Evolutionary conservation across 2,329 filamentous ascomycete species (phyloP), one percentile per base, ranked within the genome.

Genomic region (Zasmidium citrigriseum): DNA sequence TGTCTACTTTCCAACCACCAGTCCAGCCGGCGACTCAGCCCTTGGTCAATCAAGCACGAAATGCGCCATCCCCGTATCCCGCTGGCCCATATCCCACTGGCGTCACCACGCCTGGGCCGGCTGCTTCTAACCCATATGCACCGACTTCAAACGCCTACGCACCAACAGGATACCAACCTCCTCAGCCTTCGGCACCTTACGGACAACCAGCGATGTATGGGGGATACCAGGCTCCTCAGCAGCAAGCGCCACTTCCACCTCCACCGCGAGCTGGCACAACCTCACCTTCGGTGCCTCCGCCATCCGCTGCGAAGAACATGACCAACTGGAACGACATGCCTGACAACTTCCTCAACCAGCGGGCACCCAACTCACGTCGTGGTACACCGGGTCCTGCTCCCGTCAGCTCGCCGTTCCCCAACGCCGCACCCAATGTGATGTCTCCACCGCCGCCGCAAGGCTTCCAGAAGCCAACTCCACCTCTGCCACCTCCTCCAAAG

Each of bases 241-340:
- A 75, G 70, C 77, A 69, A 66, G 74, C 70, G 62, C 68, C 71
- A 44, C 72, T 84, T 49, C 81, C 83, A 25, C 86, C 86, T 44
- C 86, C 86, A 58, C 86, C 87, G 53, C 85, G 89, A 62, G 86
- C 85, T 60, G 82, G 84, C 23, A 87, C 86, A 34, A 83, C 87
- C n/a, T 88, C 90, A 16, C 82, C 84, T 12, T 82, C 82, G 22
- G 75, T 79, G 16, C 81, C 86, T 44, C 87, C 91, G 21, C 86
- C 90, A 18, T 85, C 90, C 10, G 86, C 86, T 69, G 80, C 85
- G 57, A 88, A 87, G 70, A 88, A 89, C 63, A 87, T 88, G 63
- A 85, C 88, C 24, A 89, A 90, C 67, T 99, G 95, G 95, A 99
- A 99, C 67, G 95, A 99, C 74, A 89, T 96, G 52, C 95, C 95